phyloP scores from a whole-genome alignment of 176 grass and related monocot genomes.

The Juncus inflexus region DNA sequence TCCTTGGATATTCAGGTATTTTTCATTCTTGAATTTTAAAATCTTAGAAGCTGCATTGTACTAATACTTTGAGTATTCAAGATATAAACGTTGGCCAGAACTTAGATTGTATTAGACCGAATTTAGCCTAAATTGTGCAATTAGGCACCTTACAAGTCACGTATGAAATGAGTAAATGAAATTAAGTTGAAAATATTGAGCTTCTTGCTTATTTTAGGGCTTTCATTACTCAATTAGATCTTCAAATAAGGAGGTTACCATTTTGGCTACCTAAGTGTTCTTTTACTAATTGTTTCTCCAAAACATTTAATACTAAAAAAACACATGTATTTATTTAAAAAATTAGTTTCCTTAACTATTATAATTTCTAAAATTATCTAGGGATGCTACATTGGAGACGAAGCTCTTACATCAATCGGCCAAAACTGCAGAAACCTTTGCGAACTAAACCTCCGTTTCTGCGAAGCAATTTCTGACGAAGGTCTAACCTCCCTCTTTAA shows the following conservation, averaged over 20 bases:
- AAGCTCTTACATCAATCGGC: conserved; percentile 71
- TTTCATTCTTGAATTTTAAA: background rate
- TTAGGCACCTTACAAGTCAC: too few relatives aligned
- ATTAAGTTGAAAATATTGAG: too few relatives aligned
- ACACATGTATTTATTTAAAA: too few relatives aligned
- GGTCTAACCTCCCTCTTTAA: conserved; percentile 68
- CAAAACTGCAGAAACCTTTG: conserved; percentile 62
- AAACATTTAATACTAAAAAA: too few relatives aligned
- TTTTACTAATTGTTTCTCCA: background rate
- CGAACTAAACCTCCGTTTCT: conserved; percentile 55
- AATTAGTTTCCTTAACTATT: background rate
- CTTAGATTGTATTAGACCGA: too few relatives aligned
- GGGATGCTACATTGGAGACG: conserved; percentile 89
- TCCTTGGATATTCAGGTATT: conserved; percentile 85
- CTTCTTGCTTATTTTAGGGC: background rate
- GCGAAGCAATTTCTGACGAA: conserved; percentile 63
- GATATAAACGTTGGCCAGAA: too few relatives aligned
- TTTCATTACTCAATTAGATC: too few relatives aligned
- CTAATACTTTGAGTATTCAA: too few relatives aligned
- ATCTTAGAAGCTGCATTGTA: too few relatives aligned
- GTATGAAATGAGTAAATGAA: too few relatives aligned
- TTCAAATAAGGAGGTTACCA: too few relatives aligned
- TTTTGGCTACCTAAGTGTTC: background rate
- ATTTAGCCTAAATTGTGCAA: too few relatives aligned
- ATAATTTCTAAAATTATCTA: conserved; percentile 16